These are phyloP conservation scores for Penicillium dipodomyicola DNA, from an alignment of 495 filamentous ascomycete genomes.

Conservation along the genomic window DNA sequence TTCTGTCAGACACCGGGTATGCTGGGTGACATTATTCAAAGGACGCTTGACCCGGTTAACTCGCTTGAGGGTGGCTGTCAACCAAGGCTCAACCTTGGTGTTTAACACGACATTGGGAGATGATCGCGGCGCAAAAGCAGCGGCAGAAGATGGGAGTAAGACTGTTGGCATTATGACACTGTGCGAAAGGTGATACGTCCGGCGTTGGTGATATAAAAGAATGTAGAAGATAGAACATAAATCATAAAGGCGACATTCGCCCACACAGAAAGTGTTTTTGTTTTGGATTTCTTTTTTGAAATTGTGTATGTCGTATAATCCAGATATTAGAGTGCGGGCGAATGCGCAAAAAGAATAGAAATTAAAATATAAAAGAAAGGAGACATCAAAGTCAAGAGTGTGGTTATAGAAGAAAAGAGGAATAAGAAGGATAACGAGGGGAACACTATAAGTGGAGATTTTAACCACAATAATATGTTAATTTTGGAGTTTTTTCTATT, in stretches of 20 bases:
- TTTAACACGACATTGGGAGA: slow-evolving; percentile 95
- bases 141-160: slow-evolving; percentile 91
- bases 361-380: slow-evolving; percentile 53
- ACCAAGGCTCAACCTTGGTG: slow-evolving; percentile 94
- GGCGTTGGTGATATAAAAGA: slow-evolving; percentile 33
- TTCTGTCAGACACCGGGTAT: slow-evolving; percentile 95
- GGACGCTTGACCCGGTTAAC: slow-evolving; percentile 97
- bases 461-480: slow-evolving; percentile 14
- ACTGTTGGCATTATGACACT: slow-evolving; percentile 77
- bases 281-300: slow-evolving; percentile 13
- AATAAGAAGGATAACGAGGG: slow-evolving; percentile 22
- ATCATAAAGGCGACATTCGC: slow-evolving; percentile 48
- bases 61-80: slow-evolving; percentile 94
- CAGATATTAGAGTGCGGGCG: slow-evolving; percentile 47
- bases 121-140: slow-evolving; percentile 91
- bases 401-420: slow-evolving; percentile 32
- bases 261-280: slow-evolving; percentile 32
- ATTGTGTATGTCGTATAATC: slow-evolving; percentile 21
- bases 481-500: not conserved
- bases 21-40: slow-evolving; percentile 95
- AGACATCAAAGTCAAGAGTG: slow-evolving; percentile 34
- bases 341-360: slow-evolving; percentile 48
- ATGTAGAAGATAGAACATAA: slow-evolving; percentile 32
- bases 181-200: slow-evolving; percentile 33
- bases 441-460: slow-evolving; percentile 15